Evolutionary conservation across 345 rosid species (phyloP), one percentile per base, ranked within the genome.

Genomic region (Salix suchowensis): DNA sequence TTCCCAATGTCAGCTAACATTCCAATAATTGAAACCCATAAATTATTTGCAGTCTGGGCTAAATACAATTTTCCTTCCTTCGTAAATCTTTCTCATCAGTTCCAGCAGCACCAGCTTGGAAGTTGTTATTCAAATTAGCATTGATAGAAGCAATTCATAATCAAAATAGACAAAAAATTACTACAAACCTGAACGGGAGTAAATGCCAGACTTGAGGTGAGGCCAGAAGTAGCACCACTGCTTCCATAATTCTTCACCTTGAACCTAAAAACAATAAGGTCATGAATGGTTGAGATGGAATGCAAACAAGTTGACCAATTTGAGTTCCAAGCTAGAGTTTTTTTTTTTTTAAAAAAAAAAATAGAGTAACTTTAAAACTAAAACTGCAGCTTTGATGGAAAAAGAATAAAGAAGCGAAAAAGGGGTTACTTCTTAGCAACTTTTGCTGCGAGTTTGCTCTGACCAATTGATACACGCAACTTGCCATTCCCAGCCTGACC

Each of bases 401-500:
- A 46, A 32, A 7, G 23, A 66, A 39, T 32, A 69, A 28, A 65
- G 3, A 18, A 44, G 7, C 24, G 37, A 28, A 40, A 58, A 7
- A 42, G 67, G 37, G 7, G 86, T 28, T 87, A 91, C 98, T 87
- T 93, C 81, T 95, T 93, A 26, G 98, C 93, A 84, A 90, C 94
- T 91, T 95, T 95, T 13, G 97, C 90, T 11, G 92, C 94, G 24
- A 93, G 91, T 82, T 93, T 95, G 88, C 94, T 93, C 71, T 91
- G 98, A n/a, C 88, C 96, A 84, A 88, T 50, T 7, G 98, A 88
- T 37, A 91, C 94, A 40, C 99, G 97, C 61, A 96, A 88, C 84
- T 94, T 94, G 77, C 97, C 97, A 85, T 89, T 96, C 78, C 99
- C 97, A n/a, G 99, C 99, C 76, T 96, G 98, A 65, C 99, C 98